Percentiles rank a stretch among this genome's conserved stretches.
phyloP scores from a whole-genome alignment of 352 stramenopile species.

The Albugo candida region DNA sequence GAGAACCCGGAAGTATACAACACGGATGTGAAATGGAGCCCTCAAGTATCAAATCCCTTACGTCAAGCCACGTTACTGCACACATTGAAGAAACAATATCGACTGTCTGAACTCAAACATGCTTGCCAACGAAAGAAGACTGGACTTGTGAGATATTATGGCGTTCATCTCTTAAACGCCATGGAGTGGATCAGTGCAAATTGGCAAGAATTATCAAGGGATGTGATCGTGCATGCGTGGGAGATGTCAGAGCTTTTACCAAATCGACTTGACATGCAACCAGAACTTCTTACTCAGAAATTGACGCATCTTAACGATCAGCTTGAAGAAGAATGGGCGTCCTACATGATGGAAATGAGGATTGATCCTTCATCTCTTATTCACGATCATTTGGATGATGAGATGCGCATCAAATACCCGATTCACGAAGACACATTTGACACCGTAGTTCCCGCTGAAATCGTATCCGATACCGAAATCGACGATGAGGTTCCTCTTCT shows the following conservation, averaged over 20 bases:
- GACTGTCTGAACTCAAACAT: slow-evolving; percentile 42
- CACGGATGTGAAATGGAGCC: slow-evolving; percentile 40
- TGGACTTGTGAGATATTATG: slow-evolving; percentile 25
- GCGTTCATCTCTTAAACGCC: slow-evolving; percentile 43
- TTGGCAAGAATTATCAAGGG: slow-evolving; percentile 52
- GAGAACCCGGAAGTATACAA: slow-evolving; percentile 30
- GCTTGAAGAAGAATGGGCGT: slow-evolving; percentile 38
- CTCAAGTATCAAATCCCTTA: slow-evolving; percentile 6
- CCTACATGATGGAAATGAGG: slow-evolving; percentile 42
- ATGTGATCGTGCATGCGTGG: slow-evolving; percentile 51
- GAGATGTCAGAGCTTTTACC: slow-evolving; percentile 32
- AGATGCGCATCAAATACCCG: slow-evolving; percentile 37
- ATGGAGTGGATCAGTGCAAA: slow-evolving; percentile 57
- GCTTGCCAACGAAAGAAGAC: slow-evolving; percentile 35
- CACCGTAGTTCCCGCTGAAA: slow-evolving; percentile 35
- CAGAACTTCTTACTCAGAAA: slow-evolving; percentile 27
- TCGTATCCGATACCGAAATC: slow-evolving; percentile 47
- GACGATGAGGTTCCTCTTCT: slow-evolving; percentile 14
- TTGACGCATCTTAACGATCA: slow-evolving; percentile 21
- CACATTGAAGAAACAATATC: slow-evolving; percentile 60
- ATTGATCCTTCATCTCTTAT: slow-evolving; percentile 36
- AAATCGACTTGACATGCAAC: slow-evolving; percentile 25
- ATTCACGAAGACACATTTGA: slow-evolving; percentile 76
- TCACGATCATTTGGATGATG: slow-evolving; percentile 51
- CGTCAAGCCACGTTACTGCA: no score